Evolutionary conservation across 176 grass and related monocot species (phyloP).

Genomic region (Ananas comosus): DNA sequence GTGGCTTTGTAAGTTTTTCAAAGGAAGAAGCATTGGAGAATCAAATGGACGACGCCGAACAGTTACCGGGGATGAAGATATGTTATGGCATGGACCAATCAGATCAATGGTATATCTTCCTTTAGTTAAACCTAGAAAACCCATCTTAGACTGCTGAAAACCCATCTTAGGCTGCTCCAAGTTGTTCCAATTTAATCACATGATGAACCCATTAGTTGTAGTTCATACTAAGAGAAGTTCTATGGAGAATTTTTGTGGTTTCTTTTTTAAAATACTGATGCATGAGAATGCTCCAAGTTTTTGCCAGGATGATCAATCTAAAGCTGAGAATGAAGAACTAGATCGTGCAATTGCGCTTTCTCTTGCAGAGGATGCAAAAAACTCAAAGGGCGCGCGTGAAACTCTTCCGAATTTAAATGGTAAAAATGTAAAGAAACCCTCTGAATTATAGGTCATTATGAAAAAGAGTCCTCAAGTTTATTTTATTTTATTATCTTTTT

Average conservation of each 20-base stretch:
- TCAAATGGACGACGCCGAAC: slow-evolving; percentile 32
- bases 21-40: slow-evolving; percentile 45
- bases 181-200: not conserved
- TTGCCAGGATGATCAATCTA: slow-evolving; percentile 59
- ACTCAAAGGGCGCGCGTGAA: slow-evolving; percentile 40
- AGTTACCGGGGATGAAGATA: slow-evolving; percentile 45
- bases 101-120: slow-evolving; percentile 47
- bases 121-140: not conserved
- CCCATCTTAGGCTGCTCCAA: not conserved
- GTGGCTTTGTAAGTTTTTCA: slow-evolving; percentile 83
- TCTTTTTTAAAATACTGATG: slow-evolving; percentile 17
- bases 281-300: slow-evolving; percentile 14
- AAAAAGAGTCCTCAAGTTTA: no score
- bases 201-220: no score
- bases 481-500: no score
- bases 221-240: no score
- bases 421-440: no score
- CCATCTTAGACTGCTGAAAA: not conserved
- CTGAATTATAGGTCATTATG: no score
- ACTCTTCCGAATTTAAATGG: not conserved
- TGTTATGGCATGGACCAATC: slow-evolving; percentile 48
- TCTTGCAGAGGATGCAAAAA: slow-evolving; percentile 67
- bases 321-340: slow-evolving; percentile 66
- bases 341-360: slow-evolving; percentile 75
- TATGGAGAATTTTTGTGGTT: not conserved